A percentile compares a stretch with the other conserved stretches of the same genome.
Conservation (phyloP, 2,329 filamentous ascomycete genomes). For the Scolecobasidium constrictum region DNA sequence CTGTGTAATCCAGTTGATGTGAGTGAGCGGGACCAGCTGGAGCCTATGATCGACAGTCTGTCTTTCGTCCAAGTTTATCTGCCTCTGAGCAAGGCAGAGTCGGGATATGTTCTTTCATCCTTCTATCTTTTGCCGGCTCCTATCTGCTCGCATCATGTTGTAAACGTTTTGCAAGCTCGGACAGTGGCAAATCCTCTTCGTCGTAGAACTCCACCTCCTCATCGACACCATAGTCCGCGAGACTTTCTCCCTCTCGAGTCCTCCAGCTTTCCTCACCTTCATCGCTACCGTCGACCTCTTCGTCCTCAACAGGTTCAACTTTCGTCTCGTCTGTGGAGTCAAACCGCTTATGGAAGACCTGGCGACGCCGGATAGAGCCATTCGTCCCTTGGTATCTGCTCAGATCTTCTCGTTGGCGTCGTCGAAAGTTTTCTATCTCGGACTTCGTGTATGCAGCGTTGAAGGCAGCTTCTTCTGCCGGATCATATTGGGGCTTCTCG, state of each 20-base stretch:
- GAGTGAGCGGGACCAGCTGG: no score
- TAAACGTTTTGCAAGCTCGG: constrained; percentile 50
- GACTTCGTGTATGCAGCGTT: constrained; percentile 13
- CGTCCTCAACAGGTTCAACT: constrained; percentile 18
- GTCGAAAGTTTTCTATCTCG: constrained; percentile 41
- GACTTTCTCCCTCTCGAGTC: constrained; percentile 62
- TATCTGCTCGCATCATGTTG: constrained; percentile 1
- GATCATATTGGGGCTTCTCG: constrained; percentile 11
- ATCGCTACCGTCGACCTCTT: constrained; percentile 15
- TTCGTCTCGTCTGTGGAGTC: constrained; percentile 15
- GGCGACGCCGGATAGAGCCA: constrained; percentile 21
- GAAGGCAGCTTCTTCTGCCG: constrained; percentile 6
- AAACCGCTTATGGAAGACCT: constrained; percentile 31
- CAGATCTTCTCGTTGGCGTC: constrained; percentile 42
- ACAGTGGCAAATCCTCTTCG: constrained; percentile 58
- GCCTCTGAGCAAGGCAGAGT: no score
- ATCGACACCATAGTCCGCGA: constrained; percentile 71
- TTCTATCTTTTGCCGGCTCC: neutral
- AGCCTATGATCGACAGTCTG: no score
- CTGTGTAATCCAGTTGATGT: no score
- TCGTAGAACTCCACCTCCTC: constrained; percentile 60
- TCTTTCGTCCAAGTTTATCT: no score
- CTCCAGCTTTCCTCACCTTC: constrained; percentile 52
- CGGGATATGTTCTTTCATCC: no score
- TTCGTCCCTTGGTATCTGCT: constrained; percentile 23